Percentiles rank a stretch among this genome's conserved stretches.
Evolutionary conservation across 2,329 filamentous ascomycete genomes (phyloP).

Genomic region (Ophiobolus disseminans): DNA sequence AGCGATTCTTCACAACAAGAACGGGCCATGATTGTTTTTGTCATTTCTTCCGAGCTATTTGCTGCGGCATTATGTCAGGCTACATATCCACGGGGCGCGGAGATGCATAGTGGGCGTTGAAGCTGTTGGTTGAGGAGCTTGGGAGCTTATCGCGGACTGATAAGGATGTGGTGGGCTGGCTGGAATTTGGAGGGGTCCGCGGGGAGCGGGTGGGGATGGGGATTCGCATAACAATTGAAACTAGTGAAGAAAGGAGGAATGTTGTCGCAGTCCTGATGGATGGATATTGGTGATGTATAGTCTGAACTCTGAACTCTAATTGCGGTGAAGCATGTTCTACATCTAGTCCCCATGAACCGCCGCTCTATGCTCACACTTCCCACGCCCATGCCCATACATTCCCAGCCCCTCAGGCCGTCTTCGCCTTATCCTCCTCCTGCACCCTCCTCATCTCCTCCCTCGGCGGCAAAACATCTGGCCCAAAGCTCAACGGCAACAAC

Average conservation of each 20-base stretch:
- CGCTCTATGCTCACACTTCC: not conserved
- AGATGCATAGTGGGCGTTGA: constrained; percentile 34
- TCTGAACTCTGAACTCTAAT: too few relatives aligned
- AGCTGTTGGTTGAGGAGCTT: constrained; percentile 15
- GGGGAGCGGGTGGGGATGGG: not conserved
- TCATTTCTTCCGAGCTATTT: too few relatives aligned
- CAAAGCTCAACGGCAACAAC: constrained; percentile 61
- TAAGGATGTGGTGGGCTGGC: constrained; percentile 13
- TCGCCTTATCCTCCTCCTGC: constrained; percentile 33
- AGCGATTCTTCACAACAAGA: not conserved
- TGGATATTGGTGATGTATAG: too few relatives aligned
- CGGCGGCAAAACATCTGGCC: constrained; percentile 56
- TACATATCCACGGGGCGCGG: constrained; percentile 47
- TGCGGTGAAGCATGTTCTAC: not conserved
- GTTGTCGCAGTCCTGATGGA: too few relatives aligned
- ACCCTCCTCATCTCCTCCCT: constrained; percentile 42
- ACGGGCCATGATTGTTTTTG: constrained; percentile 38
- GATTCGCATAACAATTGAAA: not conserved
- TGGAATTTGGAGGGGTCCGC: not conserved
- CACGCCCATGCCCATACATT: not conserved
- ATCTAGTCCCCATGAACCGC: too few relatives aligned
- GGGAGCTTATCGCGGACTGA: constrained; percentile 15
- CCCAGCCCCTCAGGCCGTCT: constrained; percentile 17
- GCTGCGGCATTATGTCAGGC: constrained; percentile 27
- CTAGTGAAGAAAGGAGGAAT: too few relatives aligned